These are phyloP conservation scores for Serendipita vermifera DNA, from an alignment of 768 basidiomycete genomes.

Conservation along the genomic window DNA sequence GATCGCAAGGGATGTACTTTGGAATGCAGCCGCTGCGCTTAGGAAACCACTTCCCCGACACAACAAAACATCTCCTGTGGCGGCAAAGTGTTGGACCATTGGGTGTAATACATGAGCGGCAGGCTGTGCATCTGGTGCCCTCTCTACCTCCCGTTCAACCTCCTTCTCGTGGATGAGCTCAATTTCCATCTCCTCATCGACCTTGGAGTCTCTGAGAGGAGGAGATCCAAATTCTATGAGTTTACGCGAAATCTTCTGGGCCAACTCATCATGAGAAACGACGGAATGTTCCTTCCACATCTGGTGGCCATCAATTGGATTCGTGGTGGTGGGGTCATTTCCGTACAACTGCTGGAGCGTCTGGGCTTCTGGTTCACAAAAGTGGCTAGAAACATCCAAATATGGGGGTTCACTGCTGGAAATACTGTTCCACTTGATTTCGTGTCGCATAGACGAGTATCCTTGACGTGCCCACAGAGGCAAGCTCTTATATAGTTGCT, in stretches of 20 bases:
- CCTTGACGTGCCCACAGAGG: constrained; percentile 34
- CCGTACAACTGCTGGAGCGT: neutral
- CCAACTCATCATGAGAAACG: neutral
- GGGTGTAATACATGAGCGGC: constrained; percentile 21
- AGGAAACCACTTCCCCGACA: neutral
- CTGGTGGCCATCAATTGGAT: neutral
- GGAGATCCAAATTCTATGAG: neutral
- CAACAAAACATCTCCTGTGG: constrained; percentile 20
- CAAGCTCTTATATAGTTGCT: constrained; percentile 28
- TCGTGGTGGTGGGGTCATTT: neutral
- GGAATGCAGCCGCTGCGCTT: constrained; percentile 16
- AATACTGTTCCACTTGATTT: neutral
- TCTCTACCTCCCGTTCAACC: constrained; percentile 28
- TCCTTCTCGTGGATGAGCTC: constrained; percentile 35
- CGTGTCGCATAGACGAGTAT: neutral
- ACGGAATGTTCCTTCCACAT: too few relatives aligned
- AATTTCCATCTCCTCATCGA: constrained; percentile 41
- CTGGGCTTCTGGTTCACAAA: neutral
- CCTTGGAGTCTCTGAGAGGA: constrained; percentile 16
- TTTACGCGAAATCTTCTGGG: neutral
- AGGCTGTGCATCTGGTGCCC: constrained; percentile 23
- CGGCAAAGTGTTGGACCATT: constrained; percentile 22
- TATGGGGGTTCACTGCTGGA: neutral
- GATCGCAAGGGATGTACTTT: constrained; percentile 13
- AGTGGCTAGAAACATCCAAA: neutral